phyloP scores from a whole-genome alignment of 1,284 basidiomycete genomes.

The Papiliotrema fonsecae region DNA sequence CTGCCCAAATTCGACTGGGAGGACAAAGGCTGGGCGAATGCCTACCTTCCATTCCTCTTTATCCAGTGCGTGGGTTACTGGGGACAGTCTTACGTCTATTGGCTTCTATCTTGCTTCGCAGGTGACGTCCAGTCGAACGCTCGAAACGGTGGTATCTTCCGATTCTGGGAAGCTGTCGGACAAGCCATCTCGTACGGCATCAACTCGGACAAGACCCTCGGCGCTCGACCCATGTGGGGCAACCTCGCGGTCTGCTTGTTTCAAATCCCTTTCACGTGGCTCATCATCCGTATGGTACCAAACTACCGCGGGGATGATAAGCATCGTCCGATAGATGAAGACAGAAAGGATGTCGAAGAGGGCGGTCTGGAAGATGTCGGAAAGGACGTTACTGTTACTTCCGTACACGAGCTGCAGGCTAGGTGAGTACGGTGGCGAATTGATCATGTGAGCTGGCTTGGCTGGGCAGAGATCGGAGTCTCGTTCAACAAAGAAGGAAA shows the following conservation, averaged over 20 bases:
- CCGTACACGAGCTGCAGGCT: background rate
- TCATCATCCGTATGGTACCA: conserved; percentile 6
- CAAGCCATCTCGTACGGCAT: conserved; percentile 15
- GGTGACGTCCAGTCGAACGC: conserved; percentile 8
- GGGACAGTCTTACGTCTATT: conserved; percentile 8
- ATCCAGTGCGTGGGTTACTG: conserved; percentile 1
- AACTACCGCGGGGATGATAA: background rate
- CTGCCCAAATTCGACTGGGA: background rate
- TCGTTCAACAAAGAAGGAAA: no score
- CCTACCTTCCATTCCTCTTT: conserved; percentile 4
- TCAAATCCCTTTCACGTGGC: conserved; percentile 2
- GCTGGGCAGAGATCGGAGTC: no score
- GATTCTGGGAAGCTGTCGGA: conserved; percentile 12
- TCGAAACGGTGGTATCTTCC: conserved; percentile 13
- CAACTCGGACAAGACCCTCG: conserved; percentile 7
- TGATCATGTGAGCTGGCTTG: no score
- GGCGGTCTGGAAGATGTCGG: background rate
- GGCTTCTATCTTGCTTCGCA: conserved; percentile 10
- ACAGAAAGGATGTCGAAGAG: background rate
- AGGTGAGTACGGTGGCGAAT: no score
- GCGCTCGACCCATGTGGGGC: conserved; percentile 4
- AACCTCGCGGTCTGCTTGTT: conserved; percentile 5
- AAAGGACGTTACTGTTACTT: background rate
- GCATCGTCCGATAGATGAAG: background rate
- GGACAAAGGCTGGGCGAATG: background rate